These are phyloP conservation scores for Boletus barrowsii DNA, from an alignment of 768 basidiomycete genomes.

Conservation along the genomic window DNA sequence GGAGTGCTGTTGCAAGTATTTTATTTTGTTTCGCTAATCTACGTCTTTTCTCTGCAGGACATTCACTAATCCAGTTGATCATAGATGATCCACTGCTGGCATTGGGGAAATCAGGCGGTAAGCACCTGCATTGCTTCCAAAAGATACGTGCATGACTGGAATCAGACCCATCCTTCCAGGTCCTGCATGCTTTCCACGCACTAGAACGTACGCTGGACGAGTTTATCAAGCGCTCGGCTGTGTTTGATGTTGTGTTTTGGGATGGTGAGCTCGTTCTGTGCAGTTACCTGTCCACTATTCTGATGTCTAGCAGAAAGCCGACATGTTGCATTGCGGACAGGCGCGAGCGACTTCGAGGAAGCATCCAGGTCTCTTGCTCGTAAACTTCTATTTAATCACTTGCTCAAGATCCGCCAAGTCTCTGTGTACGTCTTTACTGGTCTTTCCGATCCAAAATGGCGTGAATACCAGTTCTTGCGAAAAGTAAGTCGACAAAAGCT, in stretches of 20 bases:
- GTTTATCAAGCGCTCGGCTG: conserved; percentile 46
- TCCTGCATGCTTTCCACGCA: conserved; percentile 55
- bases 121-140: not conserved
- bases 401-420: conserved; percentile 38
- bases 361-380: conserved; percentile 54
- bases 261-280: conserved; percentile 35
- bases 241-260: conserved; percentile 67
- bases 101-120: conserved; percentile 47
- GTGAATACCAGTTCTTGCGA: conserved; percentile 37
- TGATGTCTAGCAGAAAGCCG: conserved; percentile 37
- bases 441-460: conserved; percentile 49
- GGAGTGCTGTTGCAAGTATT: conserved; percentile 4
- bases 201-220: conserved; percentile 53
- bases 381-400: conserved; percentile 48
- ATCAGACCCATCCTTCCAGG: conserved; percentile 56
- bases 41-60: conserved; percentile 38
- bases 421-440: conserved; percentile 45
- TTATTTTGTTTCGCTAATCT: conserved; percentile 1
- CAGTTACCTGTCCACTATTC: not conserved
- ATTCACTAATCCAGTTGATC: conserved; percentile 57
- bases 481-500: conserved; percentile 33
- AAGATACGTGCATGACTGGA: not conserved
- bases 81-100: conserved; percentile 62
- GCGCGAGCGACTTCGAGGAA: conserved; percentile 32
- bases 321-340: conserved; percentile 42